These are phyloP conservation scores for Gnetum montanum DNA, from an alignment of 75 land plant genomes.

Conservation along the genomic window DNA sequence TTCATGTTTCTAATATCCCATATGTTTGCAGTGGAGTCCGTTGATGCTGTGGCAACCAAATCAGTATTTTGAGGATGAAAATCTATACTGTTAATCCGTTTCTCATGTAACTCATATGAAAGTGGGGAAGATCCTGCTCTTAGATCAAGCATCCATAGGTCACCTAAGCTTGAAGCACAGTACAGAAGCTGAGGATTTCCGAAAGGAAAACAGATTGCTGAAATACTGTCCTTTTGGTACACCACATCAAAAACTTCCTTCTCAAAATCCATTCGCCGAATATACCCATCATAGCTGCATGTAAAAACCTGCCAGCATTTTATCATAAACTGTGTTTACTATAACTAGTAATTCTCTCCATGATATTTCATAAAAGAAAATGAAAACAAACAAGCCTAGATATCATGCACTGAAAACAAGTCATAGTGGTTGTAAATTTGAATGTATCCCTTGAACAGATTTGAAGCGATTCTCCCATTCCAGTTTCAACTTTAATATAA, in stretches of 20 bases:
- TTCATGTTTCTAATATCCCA: slow-evolving; percentile 71
- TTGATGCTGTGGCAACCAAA: slow-evolving; percentile 58
- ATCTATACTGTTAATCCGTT: slow-evolving; percentile 60
- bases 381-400: too few relatives aligned
- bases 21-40: slow-evolving; percentile 59
- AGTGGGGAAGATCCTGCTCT: slow-evolving; percentile 19
- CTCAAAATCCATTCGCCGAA: slow-evolving; percentile 59
- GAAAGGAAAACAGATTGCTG: slow-evolving; percentile 34
- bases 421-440: too few relatives aligned
- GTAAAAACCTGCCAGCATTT: slow-evolving; percentile 57
- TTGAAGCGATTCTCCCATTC: too few relatives aligned
- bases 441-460: too few relatives aligned
- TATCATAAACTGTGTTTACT: background rate
- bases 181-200: slow-evolving; percentile 17
- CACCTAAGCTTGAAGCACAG: slow-evolving; percentile 45
- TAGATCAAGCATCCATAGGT: slow-evolving; percentile 42
- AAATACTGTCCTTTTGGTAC: slow-evolving; percentile 20
- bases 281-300: slow-evolving; percentile 63
- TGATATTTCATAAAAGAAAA: too few relatives aligned
- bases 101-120: slow-evolving; percentile 32
- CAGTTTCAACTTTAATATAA: too few relatives aligned
- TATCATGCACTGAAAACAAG: too few relatives aligned
- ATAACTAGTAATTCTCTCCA: too few relatives aligned
- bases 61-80: slow-evolving; percentile 30
- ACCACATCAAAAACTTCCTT: slow-evolving; percentile 51